Conservation (phyloP, 2,329 filamentous ascomycete species). For the Aspergillus neotritici region DNA sequence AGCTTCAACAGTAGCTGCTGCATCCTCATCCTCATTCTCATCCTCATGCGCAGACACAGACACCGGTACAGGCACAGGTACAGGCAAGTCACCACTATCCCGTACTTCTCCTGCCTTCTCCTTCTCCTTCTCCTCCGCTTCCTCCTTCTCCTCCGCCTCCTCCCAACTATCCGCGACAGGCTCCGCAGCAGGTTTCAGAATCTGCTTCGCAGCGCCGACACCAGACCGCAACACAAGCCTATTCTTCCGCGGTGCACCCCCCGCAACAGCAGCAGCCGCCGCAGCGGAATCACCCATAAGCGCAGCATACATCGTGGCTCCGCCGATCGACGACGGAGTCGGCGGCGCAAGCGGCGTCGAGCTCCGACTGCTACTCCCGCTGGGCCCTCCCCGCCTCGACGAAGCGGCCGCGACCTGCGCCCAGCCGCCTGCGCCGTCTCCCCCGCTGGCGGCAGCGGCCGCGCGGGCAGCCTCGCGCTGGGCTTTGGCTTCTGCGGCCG, state of each 20-base stretch:
- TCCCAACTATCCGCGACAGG: constrained; percentile 43
- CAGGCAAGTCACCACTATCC: constrained; percentile 32
- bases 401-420: constrained; percentile 36
- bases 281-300: constrained; percentile 19
- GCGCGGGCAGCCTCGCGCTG: constrained; percentile 27
- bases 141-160: constrained; percentile 41
- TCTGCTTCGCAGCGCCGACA: constrained; percentile 28
- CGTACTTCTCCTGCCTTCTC: constrained; percentile 43
- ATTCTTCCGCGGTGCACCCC: constrained; percentile 23
- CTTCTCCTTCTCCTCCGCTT: constrained; percentile 23
- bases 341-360: constrained; percentile 18
- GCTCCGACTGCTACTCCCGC: constrained; percentile 17
- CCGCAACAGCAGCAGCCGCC: constrained; percentile 2
- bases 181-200: constrained; percentile 18
- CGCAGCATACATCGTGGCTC: constrained; percentile 29
- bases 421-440: constrained; percentile 29
- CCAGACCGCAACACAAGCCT: constrained; percentile 32
- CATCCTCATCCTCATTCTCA: no score
- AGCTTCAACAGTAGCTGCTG: no score
- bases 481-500: constrained; percentile 31
- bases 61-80: no score
- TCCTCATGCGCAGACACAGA: no score
- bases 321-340: constrained; percentile 9
- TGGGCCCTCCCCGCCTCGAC: constrained; percentile 25
- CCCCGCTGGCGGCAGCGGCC: constrained; percentile 14